Evolutionary conservation across 176 grass and related monocot species (phyloP), one percentile per base, ranked within the genome.

Genomic region (Calamus simplicifolius): DNA sequence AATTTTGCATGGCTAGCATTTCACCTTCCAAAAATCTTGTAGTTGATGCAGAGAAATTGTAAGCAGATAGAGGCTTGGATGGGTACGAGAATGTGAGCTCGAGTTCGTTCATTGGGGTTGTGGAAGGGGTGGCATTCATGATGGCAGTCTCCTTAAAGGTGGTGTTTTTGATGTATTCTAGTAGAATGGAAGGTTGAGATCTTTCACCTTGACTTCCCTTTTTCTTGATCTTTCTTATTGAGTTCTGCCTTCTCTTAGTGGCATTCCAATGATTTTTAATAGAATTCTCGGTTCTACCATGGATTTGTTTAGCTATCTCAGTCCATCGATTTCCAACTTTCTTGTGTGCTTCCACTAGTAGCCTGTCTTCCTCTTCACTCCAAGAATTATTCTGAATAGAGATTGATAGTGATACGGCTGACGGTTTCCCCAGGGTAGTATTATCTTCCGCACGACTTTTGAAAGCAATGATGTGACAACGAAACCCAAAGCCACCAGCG

Each of bases 181-280:
- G 74, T 0, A 96, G 69, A 29, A 69, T 38, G 51, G 80, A 62
- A 2, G 82, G 50, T 16, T 83, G 77, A 5, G 59, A 28, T 3
- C 56, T 50, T 10, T 54, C 26, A 5, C 38, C 70, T n/a, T 70
- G 74, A 3, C 70, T 43, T n/a, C 77, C 68, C 54, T 71, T 90
- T 64, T 69, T 83, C 29, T 88, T 90, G 60, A 53, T 86, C 58
- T 73, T 52, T 2, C 72, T 81, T 51, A 60, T 87, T 1, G 87
- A 69, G 19, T 69, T 73, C 14, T 87, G 69, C 58, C 87, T 81
- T 10, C 86, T 70, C 16, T 70, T 77, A 13, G 83, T 96, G 4
- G 91, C 87, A 17, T 96, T 96, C 87, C 87, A 90, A 27, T 88
- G 92, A 26, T 96, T 96, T 72, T 96, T 96, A 50, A 96, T 73